Evolutionary conservation across 257 asterid species (phyloP).

Genomic region (Gardenia jasminoides): DNA sequence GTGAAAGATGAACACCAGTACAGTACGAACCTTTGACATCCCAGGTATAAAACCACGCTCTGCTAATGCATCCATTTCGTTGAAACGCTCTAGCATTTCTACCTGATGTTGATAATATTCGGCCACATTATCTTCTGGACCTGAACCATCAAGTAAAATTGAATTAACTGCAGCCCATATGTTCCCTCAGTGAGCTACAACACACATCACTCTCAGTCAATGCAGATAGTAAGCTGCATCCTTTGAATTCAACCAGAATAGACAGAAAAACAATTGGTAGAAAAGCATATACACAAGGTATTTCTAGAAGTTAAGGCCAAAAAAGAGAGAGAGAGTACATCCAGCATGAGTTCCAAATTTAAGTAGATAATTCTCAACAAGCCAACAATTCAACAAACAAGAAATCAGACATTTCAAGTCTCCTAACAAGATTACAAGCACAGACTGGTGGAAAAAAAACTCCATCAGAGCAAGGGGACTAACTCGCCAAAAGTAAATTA

Average conservation of each 20-base stretch:
- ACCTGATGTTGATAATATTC: constrained; percentile 54
- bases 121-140: constrained; percentile 45
- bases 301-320: not conserved
- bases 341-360: not conserved
- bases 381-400: not conserved
- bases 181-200: not conserved
- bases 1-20: not conserved
- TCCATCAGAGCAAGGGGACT: not conserved
- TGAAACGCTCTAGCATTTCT: constrained; percentile 52
- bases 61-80: constrained; percentile 49
- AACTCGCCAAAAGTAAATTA: not conserved
- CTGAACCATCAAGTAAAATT: constrained; percentile 25
- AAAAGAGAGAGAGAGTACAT: not conserved
- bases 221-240: not conserved
- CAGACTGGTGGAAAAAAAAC: not conserved
- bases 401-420: not conserved
- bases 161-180: not conserved
- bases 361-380: not conserved
- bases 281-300: not conserved
- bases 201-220: not conserved
- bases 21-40: constrained; percentile 45
- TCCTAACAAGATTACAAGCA: not conserved
- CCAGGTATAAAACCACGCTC: constrained; percentile 51
- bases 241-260: not conserved
- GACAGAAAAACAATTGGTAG: not conserved